Evolutionary conservation across 2,329 filamentous ascomycete genomes (phyloP).

Genomic region (Blumeria graminis): DNA sequence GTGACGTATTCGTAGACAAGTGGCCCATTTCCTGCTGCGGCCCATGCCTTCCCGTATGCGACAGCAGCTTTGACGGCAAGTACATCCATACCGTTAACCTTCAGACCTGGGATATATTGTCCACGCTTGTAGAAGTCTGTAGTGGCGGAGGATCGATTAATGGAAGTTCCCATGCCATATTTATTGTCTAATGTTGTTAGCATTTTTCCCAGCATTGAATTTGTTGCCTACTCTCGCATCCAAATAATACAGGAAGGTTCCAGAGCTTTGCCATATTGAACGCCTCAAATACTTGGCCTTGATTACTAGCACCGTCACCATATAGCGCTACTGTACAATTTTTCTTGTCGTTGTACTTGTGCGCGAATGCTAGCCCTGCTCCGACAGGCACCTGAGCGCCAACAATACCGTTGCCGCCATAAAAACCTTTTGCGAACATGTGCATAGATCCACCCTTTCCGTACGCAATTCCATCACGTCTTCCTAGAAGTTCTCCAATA

Average conservation of each 20-base stretch:
- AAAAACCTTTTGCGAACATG: slow-evolving; percentile 98
- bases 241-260: slow-evolving; percentile 87
- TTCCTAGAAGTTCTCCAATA: slow-evolving; percentile 85
- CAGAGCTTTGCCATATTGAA: slow-evolving; percentile 99
- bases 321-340: slow-evolving; percentile 78
- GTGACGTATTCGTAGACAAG: slow-evolving; percentile 97
- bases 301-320: slow-evolving; percentile 95
- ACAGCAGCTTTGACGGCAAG: slow-evolving; percentile 93
- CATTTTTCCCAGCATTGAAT: neutral
- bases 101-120: slow-evolving; percentile 97
- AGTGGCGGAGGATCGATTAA: slow-evolving; percentile 75
- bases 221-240: slow-evolving; percentile 69
- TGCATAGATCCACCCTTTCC: slow-evolving; percentile 99
- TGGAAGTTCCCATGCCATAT: slow-evolving; percentile 98
- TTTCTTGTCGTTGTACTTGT: slow-evolving; percentile 77
- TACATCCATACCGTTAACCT: slow-evolving; percentile 99
- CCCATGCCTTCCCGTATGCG: slow-evolving; percentile 78
- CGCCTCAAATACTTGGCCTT: slow-evolving; percentile 97
- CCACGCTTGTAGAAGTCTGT: slow-evolving; percentile 99
- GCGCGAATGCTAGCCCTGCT: slow-evolving; percentile 86
- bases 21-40: slow-evolving; percentile 61
- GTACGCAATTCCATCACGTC: slow-evolving; percentile 89
- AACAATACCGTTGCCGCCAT: slow-evolving; percentile 96
- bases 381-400: slow-evolving; percentile 95
- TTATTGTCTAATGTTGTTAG: slow-evolving; percentile 58